Evolutionary conservation across 2,329 filamentous ascomycete genomes (phyloP).

Genomic region (Aureobasidium sp.): DNA sequence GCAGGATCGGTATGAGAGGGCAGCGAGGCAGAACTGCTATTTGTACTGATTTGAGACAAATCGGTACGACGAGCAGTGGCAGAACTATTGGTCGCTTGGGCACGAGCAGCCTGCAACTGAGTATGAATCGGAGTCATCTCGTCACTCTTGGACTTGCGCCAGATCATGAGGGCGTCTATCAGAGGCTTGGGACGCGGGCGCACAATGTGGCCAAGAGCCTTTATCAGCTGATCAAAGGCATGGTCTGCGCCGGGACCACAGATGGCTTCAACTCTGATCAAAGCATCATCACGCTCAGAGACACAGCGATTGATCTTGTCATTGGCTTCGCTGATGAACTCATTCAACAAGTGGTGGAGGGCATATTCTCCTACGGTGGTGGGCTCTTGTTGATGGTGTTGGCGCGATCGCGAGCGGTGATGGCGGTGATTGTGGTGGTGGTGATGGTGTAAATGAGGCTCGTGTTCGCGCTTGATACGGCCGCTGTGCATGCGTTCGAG

Average conservation of each 20-base stretch:
- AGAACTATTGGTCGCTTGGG: background rate
- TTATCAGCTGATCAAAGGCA: slow-evolving; percentile 88
- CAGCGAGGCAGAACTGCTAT: slow-evolving; percentile 16
- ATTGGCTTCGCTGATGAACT: slow-evolving; percentile 94
- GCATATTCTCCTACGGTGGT: slow-evolving; percentile 98
- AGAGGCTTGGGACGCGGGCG: slow-evolving; percentile 88
- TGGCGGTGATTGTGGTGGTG: slow-evolving; percentile 52
- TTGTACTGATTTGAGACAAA: slow-evolving; percentile 15
- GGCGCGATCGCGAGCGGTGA: slow-evolving; percentile 62
- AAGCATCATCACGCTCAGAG: slow-evolving; percentile 67
- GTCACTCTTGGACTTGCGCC: slow-evolving; percentile 94
- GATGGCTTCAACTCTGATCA: slow-evolving; percentile 78
- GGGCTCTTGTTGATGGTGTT: slow-evolving; percentile 63
- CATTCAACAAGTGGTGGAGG: slow-evolving; percentile 90
- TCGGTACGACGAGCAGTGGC: slow-evolving; percentile 16
- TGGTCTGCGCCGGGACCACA: slow-evolving; percentile 85
- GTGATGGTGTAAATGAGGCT: slow-evolving; percentile 66
- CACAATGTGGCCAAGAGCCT: slow-evolving; percentile 87
- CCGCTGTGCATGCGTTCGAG: slow-evolving; percentile 44
- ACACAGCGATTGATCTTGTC: slow-evolving; percentile 90
- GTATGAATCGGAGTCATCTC: slow-evolving; percentile 48
- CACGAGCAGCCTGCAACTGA: slow-evolving; percentile 21
- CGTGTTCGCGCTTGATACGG: slow-evolving; percentile 62
- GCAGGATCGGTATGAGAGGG: slow-evolving; percentile 12
- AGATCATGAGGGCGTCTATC: slow-evolving; percentile 96